Conservation (phyloP, 352 stramenopile species). For the Phytophthora hibernalis region DNA sequence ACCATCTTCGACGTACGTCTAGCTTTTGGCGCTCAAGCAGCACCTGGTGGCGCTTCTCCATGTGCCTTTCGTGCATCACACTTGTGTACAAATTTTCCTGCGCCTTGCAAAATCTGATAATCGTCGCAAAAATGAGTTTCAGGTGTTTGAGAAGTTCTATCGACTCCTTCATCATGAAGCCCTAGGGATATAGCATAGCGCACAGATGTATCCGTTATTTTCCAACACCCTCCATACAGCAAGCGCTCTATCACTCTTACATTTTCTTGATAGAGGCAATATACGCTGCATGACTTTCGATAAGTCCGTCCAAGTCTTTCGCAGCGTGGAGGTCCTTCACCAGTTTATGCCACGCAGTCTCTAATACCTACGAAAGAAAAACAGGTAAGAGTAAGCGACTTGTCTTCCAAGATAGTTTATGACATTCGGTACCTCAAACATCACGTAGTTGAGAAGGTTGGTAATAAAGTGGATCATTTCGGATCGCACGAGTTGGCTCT, state of each 20-base stretch:
- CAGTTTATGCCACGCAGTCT: conserved; percentile 95
- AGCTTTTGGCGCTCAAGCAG: conserved; percentile 55
- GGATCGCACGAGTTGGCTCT: conserved; percentile 94
- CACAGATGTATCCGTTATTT: conserved; percentile 15
- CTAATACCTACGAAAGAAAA: conserved; percentile 80
- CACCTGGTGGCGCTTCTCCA: conserved; percentile 59
- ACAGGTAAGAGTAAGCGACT: conserved; percentile 2
- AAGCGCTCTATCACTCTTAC: conserved; percentile 36
- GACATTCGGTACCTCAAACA: conserved; percentile 92
- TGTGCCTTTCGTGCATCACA: conserved; percentile 75
- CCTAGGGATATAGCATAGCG: conserved; percentile 41
- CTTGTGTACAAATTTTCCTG: conserved; percentile 86
- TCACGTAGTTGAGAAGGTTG: conserved; percentile 98
- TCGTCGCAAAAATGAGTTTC: conserved; percentile 82
- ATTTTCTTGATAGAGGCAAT: conserved; percentile 92
- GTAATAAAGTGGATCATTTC: conserved; percentile 99
- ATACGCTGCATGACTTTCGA: conserved; percentile 96
- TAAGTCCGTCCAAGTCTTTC: conserved; percentile 95
- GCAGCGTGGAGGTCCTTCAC: conserved; percentile 90
- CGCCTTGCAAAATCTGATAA: conserved; percentile 86
- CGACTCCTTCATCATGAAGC: conserved; percentile 86
- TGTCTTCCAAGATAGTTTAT: background rate
- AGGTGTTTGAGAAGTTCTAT: conserved; percentile 76
- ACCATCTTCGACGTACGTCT: conserved; percentile 38
- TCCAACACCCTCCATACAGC: background rate